Base-by-base conservation (phyloP, 2,329 filamentous ascomycete species). In the Tolypocladium capitatum region DNA sequence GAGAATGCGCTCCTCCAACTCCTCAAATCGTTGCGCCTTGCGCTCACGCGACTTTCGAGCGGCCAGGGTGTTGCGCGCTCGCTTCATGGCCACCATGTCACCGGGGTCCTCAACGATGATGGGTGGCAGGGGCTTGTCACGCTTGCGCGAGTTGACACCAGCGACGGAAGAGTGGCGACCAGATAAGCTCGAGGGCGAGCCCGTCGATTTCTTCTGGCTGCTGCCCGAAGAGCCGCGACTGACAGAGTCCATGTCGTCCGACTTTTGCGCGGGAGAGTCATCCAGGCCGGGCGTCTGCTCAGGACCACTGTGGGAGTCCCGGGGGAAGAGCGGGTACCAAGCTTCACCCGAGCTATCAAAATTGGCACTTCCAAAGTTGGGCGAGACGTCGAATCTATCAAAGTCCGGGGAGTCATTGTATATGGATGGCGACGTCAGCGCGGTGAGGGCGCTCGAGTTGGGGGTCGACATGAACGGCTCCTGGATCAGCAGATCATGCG, bases 41-140 rank as follows among this genome's bases (percentile, higher is more conserved):
- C 88, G 83, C 60, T 88, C 83, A 46, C 91, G 83, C 50, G 89
- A 95, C 70, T 95, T 95, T 55, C 91, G 88, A 58, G 91, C 91
- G 18, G 91, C 91, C 64, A 94, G 78, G 9, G 89, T 94, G 66
- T 96, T 97, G 56, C 89, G 84, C 45, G 89, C 90, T 64, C 91
- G 86, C 81, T 96, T 96, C 74, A 90, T 78, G 20, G 87, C 88
- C n/a, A 84, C 64, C 10, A 76, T 78, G 59, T 96, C 90, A 38
- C 58, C 69, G 1, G 81, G 78, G 56, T 96, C 86, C 28, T 83
- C 78, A 34, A 89, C 78, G 51, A 84, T 70, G 62, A 95, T 90
- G 7, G 83, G 82, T 52, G 85, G 83, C 48, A 94, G 72, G 52
- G 84, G 82, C 74, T 90, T 91, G 61, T 87, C 81, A 53, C 86